Base-by-base conservation (phyloP, 768 basidiomycete genomes). In the Chalciporus pseudorubinellus region DNA sequence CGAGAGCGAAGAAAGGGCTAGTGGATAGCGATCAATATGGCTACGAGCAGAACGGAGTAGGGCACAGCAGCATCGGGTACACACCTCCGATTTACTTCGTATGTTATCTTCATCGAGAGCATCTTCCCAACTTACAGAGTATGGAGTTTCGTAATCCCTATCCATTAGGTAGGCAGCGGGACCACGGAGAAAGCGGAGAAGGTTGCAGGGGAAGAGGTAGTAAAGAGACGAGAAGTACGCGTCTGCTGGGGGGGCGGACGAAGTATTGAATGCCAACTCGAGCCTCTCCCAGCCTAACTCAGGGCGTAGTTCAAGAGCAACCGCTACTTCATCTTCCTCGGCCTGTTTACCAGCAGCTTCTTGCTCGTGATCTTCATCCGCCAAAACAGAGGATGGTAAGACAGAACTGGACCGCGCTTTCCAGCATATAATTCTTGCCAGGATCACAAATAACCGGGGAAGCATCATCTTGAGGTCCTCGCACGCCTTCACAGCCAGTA, bases 141-240 rank as follows among this genome's bases (percentile, higher is more conserved):
- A 91, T 2, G 88, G 82, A 44, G 80, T 79, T 42, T 77, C 69
- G 31, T 80, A 69, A 4, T 65, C 62, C 57, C 71, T 77, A 21
- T 79, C 76, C 8, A 65, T 68, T 16, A 97, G 70, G 59, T 92
- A 93, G 33, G 70, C 66, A 9, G 77, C 74, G 1, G 94, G 90
- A 44, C 77, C 72, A 46, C 84, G 82, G 47, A 94, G 69, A 67
- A 97, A 97, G 48, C 78, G 80, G 51, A 95, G 73, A 38, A 89
- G 76, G 71, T 95, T 97, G 70, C 85, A 89, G 1, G 94, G 94
- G 73, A 91, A 97, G 43, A 94, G 81, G 60, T 92, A 94, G 70
- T 95, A 95, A 54, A 97, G 74, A 40, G 78, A 78, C 2, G 85
- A 85, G 70, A 93, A 93, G 61, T 81, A 89, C 39, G 73, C 77